Percentiles rank a stretch among this genome's conserved stretches.
Evolutionary conservation across 371 early-diverging fungal genomes (phyloP).

Genomic region (Dichotomocladium elegans): DNA sequence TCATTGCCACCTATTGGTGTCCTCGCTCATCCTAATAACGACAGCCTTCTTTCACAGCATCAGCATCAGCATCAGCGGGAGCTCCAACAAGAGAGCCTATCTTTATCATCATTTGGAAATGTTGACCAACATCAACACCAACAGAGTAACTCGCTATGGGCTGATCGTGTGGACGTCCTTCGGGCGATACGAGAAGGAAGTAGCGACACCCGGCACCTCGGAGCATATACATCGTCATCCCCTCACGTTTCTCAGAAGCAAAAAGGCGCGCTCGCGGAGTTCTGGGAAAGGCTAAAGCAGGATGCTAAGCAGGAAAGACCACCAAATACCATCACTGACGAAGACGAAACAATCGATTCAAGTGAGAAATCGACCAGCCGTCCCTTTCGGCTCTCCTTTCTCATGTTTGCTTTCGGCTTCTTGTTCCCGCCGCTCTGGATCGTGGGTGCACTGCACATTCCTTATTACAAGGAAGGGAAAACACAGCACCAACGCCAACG

Average conservation of each 20-base stretch:
- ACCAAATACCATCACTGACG: not conserved
- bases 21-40: not conserved
- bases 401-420: slow-evolving; percentile 31
- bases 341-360: not conserved
- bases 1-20: slow-evolving; percentile 5
- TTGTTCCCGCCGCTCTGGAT: slow-evolving; percentile 38
- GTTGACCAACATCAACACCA: not conserved
- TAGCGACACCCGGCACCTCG: not conserved
- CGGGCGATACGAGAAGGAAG: slow-evolving; percentile 10
- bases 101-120: too few species aligned
- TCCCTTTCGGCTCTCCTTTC: slow-evolving; percentile 19
- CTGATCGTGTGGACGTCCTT: slow-evolving; percentile 4
- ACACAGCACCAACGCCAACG: too few species aligned
- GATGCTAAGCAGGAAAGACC: not conserved
- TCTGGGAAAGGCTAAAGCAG: slow-evolving; percentile 5
- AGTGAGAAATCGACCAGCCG: not conserved
- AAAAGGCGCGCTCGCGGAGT: not conserved
- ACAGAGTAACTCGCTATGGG: not conserved
- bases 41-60: slow-evolving; percentile 1
- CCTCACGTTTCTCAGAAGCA: too few species aligned
- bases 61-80: slow-evolving; percentile 2
- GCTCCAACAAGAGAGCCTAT: not conserved
- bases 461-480: too few species aligned
- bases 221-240: too few species aligned
- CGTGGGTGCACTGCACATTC: slow-evolving; percentile 19